Conservation (phyloP, 148 eudicot genomes). For the Salicornia ramosissima region DNA sequence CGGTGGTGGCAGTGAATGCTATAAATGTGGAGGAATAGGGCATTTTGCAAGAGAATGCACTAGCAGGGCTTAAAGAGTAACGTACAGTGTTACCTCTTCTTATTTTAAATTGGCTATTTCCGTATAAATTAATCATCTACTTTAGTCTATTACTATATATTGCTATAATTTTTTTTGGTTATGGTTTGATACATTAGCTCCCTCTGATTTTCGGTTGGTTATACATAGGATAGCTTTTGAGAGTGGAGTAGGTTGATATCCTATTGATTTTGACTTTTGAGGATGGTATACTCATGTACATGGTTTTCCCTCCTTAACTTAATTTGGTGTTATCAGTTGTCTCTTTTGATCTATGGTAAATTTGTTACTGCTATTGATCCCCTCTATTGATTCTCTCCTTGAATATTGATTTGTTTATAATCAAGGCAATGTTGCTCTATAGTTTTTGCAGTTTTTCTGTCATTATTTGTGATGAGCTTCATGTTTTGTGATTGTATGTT, state of each 20-base stretch:
- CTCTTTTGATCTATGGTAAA: no score
- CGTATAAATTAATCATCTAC: background rate
- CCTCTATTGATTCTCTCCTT: no score
- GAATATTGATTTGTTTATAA: no score
- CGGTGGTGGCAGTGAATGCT: conserved; percentile 35
- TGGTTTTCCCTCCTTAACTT: background rate
- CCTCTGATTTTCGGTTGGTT: conserved; percentile 21
- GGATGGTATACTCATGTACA: conserved; percentile 3
- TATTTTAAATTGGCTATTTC: background rate
- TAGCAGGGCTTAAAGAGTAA: conserved; percentile 12
- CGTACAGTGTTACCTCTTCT: conserved; percentile 13
- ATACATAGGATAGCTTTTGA: conserved; percentile 10
- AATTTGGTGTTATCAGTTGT: background rate
- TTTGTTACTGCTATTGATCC: no score
- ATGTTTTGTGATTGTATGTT: no score
- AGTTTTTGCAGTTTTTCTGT: no score
- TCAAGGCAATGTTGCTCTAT: no score
- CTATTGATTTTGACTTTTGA: conserved; percentile 7
- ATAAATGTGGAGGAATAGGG: conserved; percentile 36
- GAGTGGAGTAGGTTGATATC: background rate
- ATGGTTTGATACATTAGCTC: background rate
- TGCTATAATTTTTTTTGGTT: no score
- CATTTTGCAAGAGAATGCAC: conserved; percentile 55
- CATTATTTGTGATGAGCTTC: no score
- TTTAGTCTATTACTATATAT: background rate